Base-by-base conservation (phyloP, 140 eudicot species). In the Bidens hawaiensis region DNA sequence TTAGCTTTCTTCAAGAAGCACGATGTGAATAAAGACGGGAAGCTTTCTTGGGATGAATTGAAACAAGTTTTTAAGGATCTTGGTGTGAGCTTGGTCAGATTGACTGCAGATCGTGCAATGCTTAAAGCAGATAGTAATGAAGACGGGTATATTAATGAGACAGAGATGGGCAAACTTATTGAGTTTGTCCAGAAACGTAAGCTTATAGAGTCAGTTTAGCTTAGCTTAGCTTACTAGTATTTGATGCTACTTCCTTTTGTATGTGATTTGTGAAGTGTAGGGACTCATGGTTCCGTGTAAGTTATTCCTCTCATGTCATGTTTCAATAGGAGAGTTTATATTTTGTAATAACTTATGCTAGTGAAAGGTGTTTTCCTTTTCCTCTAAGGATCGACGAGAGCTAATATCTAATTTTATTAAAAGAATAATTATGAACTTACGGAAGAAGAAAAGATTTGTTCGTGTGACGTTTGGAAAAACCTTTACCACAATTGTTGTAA, bases 31-130 rank as follows among this genome's bases (percentile, higher is more conserved):
- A 49, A 71, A 34, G 77, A 70, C 17, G 64, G 64, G 19, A 28
- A 24, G 25, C 77, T 76, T 26, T 62, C 60, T 9, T 49, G 67
- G 74, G 66, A 64, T 1, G 81, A 76, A 69, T 11, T 76, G 52
- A 41, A 65, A 70, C 33, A 40, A 57, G 77, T 74, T 54, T 76
- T 76, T 42, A 15, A 46, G 17, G 69, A 65, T 22, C 73, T 76
- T 34, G 73, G 81, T 3, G 73, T 38, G 56, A 46, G 45, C 17
- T 54, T 65, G 64, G 55, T 47, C 30, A 0, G 6, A 2, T 55
- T 49, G 76, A 55, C 66, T 24, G 2, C 81, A 6, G 65, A 22
- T 19, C 76, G 73, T 17, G 76, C 76, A 34, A 57, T 70, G 46
- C 4, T 18, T 18, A n/a, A 76, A 0, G 81, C 77, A 4, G 77